Percentiles rank a stretch among this genome's conserved stretches.
Evolutionary conservation across 148 eudicot genomes (phyloP).

Genomic region (Persicaria maculosa): DNA sequence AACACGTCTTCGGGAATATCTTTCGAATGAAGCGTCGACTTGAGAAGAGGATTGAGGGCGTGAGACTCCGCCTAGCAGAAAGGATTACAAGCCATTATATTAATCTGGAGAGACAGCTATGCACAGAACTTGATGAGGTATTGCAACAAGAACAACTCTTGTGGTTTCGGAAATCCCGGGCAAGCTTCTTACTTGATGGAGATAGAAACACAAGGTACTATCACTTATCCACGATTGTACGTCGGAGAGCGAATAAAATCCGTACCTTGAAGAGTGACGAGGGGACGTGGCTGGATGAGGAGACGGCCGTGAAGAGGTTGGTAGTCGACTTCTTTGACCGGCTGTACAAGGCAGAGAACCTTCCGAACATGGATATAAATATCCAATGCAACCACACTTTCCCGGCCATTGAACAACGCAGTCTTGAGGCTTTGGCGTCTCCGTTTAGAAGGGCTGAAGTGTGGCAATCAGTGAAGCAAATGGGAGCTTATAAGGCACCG

Average conservation of each 20-base stretch:
- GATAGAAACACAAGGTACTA: background rate
- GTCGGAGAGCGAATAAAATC: background rate
- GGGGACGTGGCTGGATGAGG: background rate
- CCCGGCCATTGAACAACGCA: background rate
- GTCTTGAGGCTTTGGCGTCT: background rate
- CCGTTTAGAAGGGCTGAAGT: background rate
- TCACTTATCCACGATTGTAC: background rate
- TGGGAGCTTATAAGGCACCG: background rate
- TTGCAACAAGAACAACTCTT: too few species aligned
- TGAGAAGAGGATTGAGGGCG: background rate
- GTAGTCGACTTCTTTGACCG: background rate
- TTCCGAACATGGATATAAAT: too few species aligned
- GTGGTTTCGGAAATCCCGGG: background rate
- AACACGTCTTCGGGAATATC: background rate
- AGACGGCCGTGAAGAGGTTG: background rate
- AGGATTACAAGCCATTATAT: fast-evolving
- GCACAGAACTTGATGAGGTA: too few species aligned
- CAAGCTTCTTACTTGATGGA: background rate
- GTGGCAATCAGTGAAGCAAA: background rate
- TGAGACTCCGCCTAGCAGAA: background rate
- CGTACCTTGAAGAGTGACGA: too few species aligned
- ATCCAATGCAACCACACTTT: too few species aligned
- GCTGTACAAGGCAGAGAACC: background rate
- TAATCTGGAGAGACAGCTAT: background rate
- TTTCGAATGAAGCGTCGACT: background rate